These are phyloP conservation scores for Aschersonia sp. DNA, from an alignment of 2,329 filamentous ascomycete species.

Conservation along the genomic window DNA sequence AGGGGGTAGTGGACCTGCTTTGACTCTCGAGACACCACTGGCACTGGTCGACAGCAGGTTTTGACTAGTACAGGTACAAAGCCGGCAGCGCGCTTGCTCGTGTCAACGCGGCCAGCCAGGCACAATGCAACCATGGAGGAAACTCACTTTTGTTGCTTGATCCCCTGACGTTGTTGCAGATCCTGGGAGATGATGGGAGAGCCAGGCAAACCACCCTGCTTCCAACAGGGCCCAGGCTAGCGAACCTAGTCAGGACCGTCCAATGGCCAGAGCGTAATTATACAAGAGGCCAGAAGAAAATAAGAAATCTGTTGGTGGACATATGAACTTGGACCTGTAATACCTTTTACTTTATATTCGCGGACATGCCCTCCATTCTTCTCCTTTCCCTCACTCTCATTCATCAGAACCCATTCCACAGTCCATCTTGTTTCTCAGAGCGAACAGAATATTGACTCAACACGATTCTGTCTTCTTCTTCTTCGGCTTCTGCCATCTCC, in stretches of 20 bases:
- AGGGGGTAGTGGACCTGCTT: not conserved
- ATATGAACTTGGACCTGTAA: not conserved
- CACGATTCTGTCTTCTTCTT: too few species aligned
- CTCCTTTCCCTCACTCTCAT: not conserved
- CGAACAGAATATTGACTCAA: not conserved
- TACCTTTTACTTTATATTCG: slow-evolving; percentile 7
- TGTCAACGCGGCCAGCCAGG: not conserved
- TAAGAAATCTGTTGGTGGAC: slow-evolving; percentile 2
- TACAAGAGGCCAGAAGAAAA: not conserved
- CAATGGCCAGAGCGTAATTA: not conserved
- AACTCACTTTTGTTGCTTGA: not conserved
- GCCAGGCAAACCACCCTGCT: slow-evolving; percentile 8
- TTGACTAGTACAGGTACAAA: not conserved
- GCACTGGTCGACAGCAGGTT: not conserved
- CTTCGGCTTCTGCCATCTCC: too few species aligned
- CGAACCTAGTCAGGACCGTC: not conserved
- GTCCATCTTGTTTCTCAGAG: not conserved
- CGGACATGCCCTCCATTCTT: slow-evolving; percentile 6
- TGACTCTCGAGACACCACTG: not conserved
- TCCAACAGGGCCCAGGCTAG: slow-evolving; percentile 1
- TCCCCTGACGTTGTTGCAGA: not conserved
- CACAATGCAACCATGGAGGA: not conserved
- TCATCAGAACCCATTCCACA: not conserved
- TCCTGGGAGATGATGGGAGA: slow-evolving; percentile 4
- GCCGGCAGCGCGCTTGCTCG: not conserved